These are phyloP conservation scores for Oxytropis ochrocephala DNA, from an alignment of 306 rosid genomes.

Conservation along the genomic window DNA sequence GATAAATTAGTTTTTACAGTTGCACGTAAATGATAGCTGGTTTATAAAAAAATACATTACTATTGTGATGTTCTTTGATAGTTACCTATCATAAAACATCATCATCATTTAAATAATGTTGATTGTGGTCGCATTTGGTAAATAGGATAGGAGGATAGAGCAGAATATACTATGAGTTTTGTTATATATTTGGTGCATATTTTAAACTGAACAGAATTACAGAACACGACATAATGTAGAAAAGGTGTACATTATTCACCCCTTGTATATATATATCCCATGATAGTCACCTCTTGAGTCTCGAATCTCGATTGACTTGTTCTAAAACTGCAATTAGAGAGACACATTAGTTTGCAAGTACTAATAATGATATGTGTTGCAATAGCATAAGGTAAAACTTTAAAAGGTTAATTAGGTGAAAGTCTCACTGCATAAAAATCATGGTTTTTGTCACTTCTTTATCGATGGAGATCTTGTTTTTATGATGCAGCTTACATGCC, in stretches of 20 bases:
- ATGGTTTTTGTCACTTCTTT: background rate
- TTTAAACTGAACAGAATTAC: background rate
- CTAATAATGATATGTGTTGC: background rate
- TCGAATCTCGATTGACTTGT: background rate
- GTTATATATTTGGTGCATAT: background rate
- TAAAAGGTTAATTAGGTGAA: background rate
- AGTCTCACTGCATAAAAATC: background rate
- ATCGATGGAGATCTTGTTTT: too few relatives aligned
- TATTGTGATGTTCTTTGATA: background rate
- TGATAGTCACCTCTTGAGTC: background rate
- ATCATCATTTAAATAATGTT: too few relatives aligned
- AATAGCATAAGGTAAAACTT: background rate
- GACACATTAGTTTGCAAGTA: background rate
- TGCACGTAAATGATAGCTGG: too few relatives aligned
- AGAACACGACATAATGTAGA: background rate
- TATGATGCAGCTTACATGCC: too few relatives aligned
- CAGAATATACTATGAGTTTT: background rate
- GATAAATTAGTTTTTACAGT: too few relatives aligned
- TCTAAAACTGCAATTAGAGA: background rate
- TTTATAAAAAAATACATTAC: too few relatives aligned
- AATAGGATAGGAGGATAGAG: background rate
- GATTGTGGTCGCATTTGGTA: background rate
- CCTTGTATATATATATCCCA: too few relatives aligned
- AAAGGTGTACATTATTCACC: background rate
- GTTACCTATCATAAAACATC: too few relatives aligned